Evolutionary conservation across 108 stramenopile genomes (phyloP), one percentile per base, ranked within the genome.

Genomic region (Epithemia pelagica): DNA sequence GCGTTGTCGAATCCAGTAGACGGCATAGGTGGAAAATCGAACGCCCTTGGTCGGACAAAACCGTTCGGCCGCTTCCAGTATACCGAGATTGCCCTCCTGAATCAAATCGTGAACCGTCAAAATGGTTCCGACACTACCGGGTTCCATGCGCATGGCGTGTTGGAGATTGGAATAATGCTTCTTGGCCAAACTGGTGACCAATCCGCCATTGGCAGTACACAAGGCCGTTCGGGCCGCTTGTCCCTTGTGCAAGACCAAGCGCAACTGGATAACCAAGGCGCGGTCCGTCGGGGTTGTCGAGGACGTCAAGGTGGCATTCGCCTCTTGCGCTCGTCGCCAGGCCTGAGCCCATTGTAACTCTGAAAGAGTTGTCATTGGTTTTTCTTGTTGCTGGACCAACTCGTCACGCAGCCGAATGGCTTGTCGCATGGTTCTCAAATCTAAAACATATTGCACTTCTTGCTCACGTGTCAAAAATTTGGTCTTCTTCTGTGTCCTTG

Each of bases 31-130:
- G 28, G 78, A 80, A 69, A 98, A 96, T 37, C 89, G 79, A 60
- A 81, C 84, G 15, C 95, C 95, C 21, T 83, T 76, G 30, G 72
- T 73, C 0, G 94, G 90, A 66, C 96, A 92, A 70, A 90, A 98
- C 62, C 93, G 84, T 67, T 96, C 97, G 7, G 91, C 94, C 28
- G 97, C 96, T 67, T 92, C 78, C 85, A 95, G 86, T 22, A 96
- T 75, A 5, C 97, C 97, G 25, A 96, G 66, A 55, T 87, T 81
- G 18, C 97, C 97, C 78, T 96, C 96, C 73, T 96, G 96, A 20
- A 96, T 78, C 31, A 96, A 72, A 71, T 98, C 97, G 8, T 90
- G 74, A 21, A 91, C 57, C 26, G 86, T 79, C 21, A 98, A 54
- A 25, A 83, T 83, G 7, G 89, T 85, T 20, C 85, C 86, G 2